phyloP scores from a whole-genome alignment of 1,284 basidiomycete species.

The Pseudozyma hubeiensis region DNA sequence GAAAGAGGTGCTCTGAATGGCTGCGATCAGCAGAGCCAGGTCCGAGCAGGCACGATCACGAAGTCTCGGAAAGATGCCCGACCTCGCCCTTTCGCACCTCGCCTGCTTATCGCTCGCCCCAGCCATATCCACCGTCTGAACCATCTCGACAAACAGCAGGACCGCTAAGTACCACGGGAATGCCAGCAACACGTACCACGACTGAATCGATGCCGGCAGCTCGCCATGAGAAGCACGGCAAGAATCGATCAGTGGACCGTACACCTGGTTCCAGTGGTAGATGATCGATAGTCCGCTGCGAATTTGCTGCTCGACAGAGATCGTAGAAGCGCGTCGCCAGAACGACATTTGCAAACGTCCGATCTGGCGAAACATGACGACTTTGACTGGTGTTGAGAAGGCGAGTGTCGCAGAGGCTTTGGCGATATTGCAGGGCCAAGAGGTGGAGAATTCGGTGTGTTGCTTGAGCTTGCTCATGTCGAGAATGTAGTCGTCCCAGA shows the following conservation, averaged over 20 bases:
- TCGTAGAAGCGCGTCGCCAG: constrained; percentile 19
- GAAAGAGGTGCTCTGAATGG: constrained; percentile 22
- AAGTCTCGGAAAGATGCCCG: constrained; percentile 17
- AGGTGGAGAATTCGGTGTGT: constrained; percentile 6
- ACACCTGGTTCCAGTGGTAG: constrained; percentile 28
- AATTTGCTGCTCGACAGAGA: constrained; percentile 22
- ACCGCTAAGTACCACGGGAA: constrained; percentile 31
- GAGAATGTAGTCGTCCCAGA: constrained; percentile 38
- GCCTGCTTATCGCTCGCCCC: constrained; percentile 15
- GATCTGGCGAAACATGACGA: constrained; percentile 34
- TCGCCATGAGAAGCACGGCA: constrained; percentile 15
- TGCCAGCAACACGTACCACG: constrained; percentile 27
- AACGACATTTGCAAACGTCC: constrained; percentile 26
- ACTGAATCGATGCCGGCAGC: constrained; percentile 28
- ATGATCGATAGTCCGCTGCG: constrained; percentile 25
- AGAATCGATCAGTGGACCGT: constrained; percentile 24
- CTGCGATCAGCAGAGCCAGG: constrained; percentile 13
- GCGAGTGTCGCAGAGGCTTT: constrained; percentile 19
- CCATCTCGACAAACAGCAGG: constrained; percentile 33
- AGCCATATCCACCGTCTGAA: constrained; percentile 29
- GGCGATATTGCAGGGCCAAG: constrained; percentile 16
- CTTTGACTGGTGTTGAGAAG: constrained; percentile 32
- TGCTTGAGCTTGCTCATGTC: constrained; percentile 15
- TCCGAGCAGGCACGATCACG: constrained; percentile 24
- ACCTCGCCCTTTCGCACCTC: constrained; percentile 9